These are phyloP conservation scores for Biscutella laevigata DNA, from an alignment of 441 rosid genomes.

Conservation along the genomic window DNA sequence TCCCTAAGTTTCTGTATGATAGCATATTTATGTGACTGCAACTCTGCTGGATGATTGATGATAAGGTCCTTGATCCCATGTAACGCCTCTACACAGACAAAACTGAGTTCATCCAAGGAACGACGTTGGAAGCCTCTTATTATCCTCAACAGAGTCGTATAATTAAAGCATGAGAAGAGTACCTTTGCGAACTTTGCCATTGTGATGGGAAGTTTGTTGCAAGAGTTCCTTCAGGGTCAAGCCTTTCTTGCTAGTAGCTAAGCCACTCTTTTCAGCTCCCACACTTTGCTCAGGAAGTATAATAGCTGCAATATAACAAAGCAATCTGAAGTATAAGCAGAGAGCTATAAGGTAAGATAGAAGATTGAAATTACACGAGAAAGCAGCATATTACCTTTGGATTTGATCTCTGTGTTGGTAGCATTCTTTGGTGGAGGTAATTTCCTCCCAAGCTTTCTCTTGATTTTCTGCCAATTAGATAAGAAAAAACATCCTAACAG, in stretches of 20 bases:
- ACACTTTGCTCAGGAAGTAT: constrained; percentile 84
- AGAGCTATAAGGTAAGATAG: constrained; percentile 6
- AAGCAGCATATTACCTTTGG: constrained; percentile 58
- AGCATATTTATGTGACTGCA: constrained; percentile 46
- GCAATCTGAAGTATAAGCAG: neutral
- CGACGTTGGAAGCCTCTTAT: neutral
- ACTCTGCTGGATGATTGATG: constrained; percentile 52
- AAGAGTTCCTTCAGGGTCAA: constrained; percentile 81
- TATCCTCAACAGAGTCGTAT: neutral
- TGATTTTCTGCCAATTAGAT: constrained; percentile 54
- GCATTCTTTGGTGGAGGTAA: constrained; percentile 89
- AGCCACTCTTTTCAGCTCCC: constrained; percentile 60
- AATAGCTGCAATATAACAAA: constrained; percentile 41
- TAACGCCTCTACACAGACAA: constrained; percentile 55
- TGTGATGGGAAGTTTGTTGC: constrained; percentile 71
- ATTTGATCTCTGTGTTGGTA: constrained; percentile 78
- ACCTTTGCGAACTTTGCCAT: constrained; percentile 76
- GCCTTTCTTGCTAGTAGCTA: constrained; percentile 89
- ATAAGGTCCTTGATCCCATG: constrained; percentile 63
- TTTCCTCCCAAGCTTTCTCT: constrained; percentile 80
- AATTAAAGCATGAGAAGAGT: neutral
- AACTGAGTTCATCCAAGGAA: neutral
- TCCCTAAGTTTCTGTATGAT: constrained; percentile 58
- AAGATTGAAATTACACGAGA: neutral
- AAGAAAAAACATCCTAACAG: neutral